Evolutionary conservation across 208 protist genomes (phyloP).

Genomic region (Acanthamoeba culbertsoni): DNA sequence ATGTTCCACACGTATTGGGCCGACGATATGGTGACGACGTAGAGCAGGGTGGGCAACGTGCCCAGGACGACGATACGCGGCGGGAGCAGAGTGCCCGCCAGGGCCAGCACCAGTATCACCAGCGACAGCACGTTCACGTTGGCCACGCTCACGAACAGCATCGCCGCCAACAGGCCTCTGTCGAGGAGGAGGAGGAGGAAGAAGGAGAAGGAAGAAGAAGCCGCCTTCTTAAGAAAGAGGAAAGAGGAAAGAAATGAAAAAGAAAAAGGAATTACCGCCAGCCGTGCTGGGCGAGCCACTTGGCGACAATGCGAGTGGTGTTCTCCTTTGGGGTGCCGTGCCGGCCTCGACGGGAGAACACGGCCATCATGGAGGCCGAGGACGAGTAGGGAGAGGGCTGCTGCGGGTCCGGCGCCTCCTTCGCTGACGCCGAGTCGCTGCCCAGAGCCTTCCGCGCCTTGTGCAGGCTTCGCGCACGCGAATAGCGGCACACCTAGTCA

Average conservation of each 20-base stretch:
- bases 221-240: not conserved
- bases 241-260: not conserved
- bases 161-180: not conserved
- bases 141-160: constrained; percentile 21
- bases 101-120: not conserved
- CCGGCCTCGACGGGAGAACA: not conserved
- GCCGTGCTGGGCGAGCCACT: not conserved
- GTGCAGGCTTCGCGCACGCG: not conserved
- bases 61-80: not conserved
- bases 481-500: not conserved
- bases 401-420: not conserved
- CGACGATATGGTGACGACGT: not conserved
- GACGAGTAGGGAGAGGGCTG: not conserved
- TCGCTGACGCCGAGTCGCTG: not conserved
- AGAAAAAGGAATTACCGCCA: not conserved
- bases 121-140: constrained; percentile 11
- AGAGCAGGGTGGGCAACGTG: constrained; percentile 15
- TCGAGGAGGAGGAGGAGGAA: not conserved
- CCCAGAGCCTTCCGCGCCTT: not conserved
- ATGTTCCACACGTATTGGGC: constrained; percentile 46
- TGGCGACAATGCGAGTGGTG: not conserved
- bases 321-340: not conserved
- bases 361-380: not conserved
- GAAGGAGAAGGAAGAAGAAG: not conserved
- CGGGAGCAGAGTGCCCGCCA: not conserved